Evolutionary conservation across 208 protist species (phyloP), one percentile per base, ranked within the genome.

Genomic region (Acanthamoeba royreba): DNA sequence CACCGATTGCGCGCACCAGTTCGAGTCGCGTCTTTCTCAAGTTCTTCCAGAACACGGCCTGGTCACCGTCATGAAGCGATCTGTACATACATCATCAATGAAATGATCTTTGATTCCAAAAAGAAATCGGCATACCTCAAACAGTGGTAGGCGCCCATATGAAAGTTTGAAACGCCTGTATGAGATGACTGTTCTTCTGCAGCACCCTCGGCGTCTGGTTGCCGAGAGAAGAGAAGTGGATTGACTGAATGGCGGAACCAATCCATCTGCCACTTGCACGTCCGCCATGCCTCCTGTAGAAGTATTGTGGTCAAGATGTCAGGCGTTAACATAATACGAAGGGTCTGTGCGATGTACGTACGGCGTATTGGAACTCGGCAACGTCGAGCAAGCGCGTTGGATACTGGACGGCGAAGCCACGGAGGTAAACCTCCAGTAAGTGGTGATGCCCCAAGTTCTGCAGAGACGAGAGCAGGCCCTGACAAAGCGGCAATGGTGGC

Each of bases 231-330:
- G 15, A 81, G 38, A 25, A 81, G 72, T 5, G 72, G 72, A 22
- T 81, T 81, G 33, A 81, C 72, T 0, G 72, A 81, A 45, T 89
- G 81, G 25, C 81, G 81, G 28, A 89, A 66, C 46, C 63, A 66
- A 33, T 94, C 93, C 38, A 94, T 46, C 47, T 94, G 69, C 93
- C 93, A 94, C 42, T 91, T 94, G 69, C 93, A 87, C n/a, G 49
- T 81, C 11, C 79, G 77, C 93, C 93, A 94, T n/a, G 93, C 93
- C 49, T 63, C 28, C 66, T 91, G 72, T 35, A 58, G 49, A 58
- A 58, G 22, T 22, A 58, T n/a, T 58, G 49, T 45, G 66, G 25
- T 22, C 25, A 22, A 35, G 8, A 38, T 28, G 63, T 22, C 40
- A 35, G 43, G 8, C 22, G 72, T 7, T 52, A 25, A 69, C 58